Conservation (phyloP, 495 filamentous ascomycete genomes). For the Hypoxylon intermedium region DNA sequence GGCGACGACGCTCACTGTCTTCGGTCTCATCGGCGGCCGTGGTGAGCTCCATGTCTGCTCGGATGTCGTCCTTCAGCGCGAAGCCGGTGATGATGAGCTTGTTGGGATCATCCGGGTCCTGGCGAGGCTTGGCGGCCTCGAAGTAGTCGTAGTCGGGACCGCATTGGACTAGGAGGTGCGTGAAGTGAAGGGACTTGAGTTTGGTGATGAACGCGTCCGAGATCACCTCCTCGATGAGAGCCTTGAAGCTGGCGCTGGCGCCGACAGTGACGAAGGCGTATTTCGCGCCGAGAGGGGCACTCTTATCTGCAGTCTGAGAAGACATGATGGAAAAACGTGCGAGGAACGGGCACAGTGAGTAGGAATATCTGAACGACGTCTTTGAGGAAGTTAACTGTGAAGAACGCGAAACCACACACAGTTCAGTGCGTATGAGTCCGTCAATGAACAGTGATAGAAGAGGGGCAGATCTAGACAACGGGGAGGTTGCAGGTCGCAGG, state of each 20-base stretch:
- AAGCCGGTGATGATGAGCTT: slow-evolving; percentile 34
- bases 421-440: no score
- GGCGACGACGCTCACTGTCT: background rate
- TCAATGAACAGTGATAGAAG: no score
- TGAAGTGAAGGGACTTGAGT: slow-evolving; percentile 64
- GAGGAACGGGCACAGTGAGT: no score
- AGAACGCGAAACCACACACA: no score
- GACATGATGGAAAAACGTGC: no score
- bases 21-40: background rate
- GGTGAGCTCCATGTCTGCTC: slow-evolving; percentile 1
- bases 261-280: slow-evolving; percentile 80
- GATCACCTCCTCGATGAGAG: slow-evolving; percentile 71
- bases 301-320: no score
- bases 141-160: slow-evolving; percentile 61
- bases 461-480: no score
- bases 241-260: slow-evolving; percentile 83
- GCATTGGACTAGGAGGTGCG: slow-evolving; percentile 76
- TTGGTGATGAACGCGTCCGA: slow-evolving; percentile 64
- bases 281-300: no score
- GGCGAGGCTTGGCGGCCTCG: slow-evolving; percentile 6
- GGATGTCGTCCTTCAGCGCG: slow-evolving; percentile 15
- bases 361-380: no score
- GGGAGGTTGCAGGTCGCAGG: no score
- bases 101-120: background rate
- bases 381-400: no score